Conservation (phyloP, 257 asterid species). For the Solanum sparsipilum region DNA sequence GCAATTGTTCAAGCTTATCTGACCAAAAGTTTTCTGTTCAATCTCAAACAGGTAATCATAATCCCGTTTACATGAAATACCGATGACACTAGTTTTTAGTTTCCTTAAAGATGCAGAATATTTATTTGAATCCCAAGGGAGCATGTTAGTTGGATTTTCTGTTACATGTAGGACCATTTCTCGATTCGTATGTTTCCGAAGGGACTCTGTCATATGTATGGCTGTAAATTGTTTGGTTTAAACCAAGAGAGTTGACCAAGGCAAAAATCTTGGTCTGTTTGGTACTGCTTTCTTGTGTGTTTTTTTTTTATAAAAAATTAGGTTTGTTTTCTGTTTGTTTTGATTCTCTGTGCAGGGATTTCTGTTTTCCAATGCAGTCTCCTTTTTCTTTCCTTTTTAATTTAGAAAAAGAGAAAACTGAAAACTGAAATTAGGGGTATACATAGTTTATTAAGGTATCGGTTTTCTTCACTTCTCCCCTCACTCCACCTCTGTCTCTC, state of each 20-base stretch:
- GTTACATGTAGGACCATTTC: neutral
- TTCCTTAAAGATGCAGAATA: neutral
- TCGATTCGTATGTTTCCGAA: conserved; percentile 5
- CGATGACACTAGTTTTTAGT: neutral
- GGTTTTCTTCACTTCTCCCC: neutral
- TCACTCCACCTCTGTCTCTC: neutral
- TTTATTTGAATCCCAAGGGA: neutral
- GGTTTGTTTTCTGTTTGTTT: neutral
- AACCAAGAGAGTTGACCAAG: neutral
- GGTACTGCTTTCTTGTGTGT: neutral
- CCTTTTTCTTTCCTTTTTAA: neutral
- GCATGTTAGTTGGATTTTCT: neutral
- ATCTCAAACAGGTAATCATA: conserved; percentile 80
- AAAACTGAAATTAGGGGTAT: neutral
- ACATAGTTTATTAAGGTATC: neutral
- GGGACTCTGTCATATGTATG: neutral
- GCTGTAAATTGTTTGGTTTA: neutral
- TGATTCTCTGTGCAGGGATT: neutral
- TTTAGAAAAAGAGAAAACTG: neutral
- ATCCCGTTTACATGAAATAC: neutral
- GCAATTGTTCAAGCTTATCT: conserved; percentile 97
- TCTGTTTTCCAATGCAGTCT: neutral
- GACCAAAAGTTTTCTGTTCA: conserved; percentile 78
- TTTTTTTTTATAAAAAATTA: too few relatives aligned
- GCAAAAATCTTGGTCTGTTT: neutral